A percentile compares a stretch with the other conserved stretches of the same genome.
These are phyloP conservation scores for Davidsoniella australis DNA, from an alignment of 2,329 filamentous ascomycete species.

Conservation along the genomic window DNA sequence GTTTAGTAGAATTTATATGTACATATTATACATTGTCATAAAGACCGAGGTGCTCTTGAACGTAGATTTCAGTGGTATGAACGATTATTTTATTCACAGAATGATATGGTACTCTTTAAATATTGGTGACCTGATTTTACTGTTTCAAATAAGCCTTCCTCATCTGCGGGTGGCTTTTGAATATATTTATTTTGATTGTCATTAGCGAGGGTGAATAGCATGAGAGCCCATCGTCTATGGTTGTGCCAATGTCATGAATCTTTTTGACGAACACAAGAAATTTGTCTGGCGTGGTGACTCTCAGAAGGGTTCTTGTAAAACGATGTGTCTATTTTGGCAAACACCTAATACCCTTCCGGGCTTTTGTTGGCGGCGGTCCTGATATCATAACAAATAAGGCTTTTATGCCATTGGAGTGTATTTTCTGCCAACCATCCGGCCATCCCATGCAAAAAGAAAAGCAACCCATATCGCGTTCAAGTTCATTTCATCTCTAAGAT, in stretches of 20 bases:
- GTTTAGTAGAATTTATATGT: too few species aligned
- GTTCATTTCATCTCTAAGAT: constrained; percentile 8
- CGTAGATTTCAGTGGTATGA: too few species aligned
- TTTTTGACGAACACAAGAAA: constrained; percentile 1
- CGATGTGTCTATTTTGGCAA: constrained; percentile 11
- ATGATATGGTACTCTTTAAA: neutral
- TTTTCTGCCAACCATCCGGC: constrained; percentile 12
- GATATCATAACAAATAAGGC: constrained; percentile 11
- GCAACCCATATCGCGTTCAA: constrained; percentile 12
- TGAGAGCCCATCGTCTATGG: constrained; percentile 2
- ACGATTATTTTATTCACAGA: neutral
- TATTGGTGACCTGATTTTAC: neutral
- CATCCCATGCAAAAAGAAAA: constrained; percentile 12
- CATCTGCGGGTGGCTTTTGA: constrained; percentile 10
- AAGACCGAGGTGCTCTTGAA: too few species aligned
- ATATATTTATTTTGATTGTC: constrained; percentile 6
- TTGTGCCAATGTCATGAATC: constrained; percentile 2
- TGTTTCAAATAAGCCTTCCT: constrained; percentile 7
- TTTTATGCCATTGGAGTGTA: constrained; percentile 13
- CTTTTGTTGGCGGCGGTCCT: constrained; percentile 9
- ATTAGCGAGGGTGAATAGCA: constrained; percentile 3
- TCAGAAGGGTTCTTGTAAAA: constrained; percentile 8
- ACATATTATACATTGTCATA: too few species aligned
- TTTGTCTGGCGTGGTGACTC: constrained; percentile 1
- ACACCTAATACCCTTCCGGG: constrained; percentile 7